phyloP scores from a whole-genome alignment of 2,329 filamentous ascomycete species.

The Arthrinium phaeospermum region DNA sequence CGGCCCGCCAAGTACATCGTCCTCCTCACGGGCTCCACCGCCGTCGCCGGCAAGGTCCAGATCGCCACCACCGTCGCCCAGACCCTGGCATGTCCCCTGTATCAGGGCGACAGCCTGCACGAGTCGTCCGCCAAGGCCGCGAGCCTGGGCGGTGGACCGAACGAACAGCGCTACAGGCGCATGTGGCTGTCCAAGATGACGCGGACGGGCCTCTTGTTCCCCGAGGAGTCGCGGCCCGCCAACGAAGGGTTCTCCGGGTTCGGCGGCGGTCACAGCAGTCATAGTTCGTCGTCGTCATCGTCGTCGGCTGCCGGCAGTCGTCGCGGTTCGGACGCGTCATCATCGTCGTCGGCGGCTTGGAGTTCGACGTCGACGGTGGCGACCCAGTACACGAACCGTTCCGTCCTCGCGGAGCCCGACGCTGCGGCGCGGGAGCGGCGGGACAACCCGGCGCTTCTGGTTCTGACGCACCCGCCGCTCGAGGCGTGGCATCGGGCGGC shows the following conservation, averaged over 20 bases:
- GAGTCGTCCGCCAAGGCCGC: conserved; percentile 36
- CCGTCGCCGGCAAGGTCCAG: conserved; percentile 37
- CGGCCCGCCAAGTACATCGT: conserved; percentile 35
- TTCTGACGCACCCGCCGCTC: conserved; percentile 38
- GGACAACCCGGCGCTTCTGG: conserved; percentile 37
- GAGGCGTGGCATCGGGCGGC: conserved; percentile 36
- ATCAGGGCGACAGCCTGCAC: conserved; percentile 39
- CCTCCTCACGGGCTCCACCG: conserved; percentile 34
- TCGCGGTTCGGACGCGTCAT: background rate
- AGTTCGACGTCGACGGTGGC: background rate
- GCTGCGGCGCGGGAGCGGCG: conserved; percentile 27
- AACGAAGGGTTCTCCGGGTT: conserved; percentile 38
- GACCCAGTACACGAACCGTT: conserved; percentile 2
- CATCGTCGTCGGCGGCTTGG: background rate
- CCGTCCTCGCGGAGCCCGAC: background rate
- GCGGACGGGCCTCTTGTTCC: conserved; percentile 38
- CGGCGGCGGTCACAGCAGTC: conserved; percentile 30
- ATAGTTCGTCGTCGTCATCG: background rate
- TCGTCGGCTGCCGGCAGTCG: background rate
- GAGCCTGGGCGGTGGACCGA: conserved; percentile 22
- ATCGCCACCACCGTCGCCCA: conserved; percentile 35
- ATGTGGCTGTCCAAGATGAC: conserved; percentile 42
- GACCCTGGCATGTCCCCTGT: conserved; percentile 34
- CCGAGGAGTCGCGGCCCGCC: conserved; percentile 38
- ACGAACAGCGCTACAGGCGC: conserved; percentile 36